Conservation (phyloP, 139 green algal genomes). For the Eudorina sp. region DNA sequence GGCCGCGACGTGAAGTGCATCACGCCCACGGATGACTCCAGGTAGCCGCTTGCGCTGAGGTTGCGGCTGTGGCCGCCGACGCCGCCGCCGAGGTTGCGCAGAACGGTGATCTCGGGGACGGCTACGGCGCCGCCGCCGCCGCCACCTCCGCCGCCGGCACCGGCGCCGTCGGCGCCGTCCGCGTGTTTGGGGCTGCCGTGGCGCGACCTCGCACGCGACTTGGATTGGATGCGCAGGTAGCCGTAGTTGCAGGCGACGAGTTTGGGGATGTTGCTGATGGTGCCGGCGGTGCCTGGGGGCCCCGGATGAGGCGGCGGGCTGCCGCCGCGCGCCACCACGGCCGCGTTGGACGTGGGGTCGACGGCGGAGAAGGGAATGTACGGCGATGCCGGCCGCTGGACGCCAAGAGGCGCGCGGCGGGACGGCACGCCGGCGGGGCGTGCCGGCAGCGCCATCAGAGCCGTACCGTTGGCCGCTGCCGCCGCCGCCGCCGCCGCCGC, state of each 20-base stretch:
- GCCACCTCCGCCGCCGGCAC: background rate
- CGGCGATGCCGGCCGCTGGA: conserved; percentile 5
- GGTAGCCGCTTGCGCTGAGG: background rate
- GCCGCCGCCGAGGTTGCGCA: background rate
- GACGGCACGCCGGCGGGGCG: background rate
- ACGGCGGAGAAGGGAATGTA: conserved; percentile 24
- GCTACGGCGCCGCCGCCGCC: background rate
- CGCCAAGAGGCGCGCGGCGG: background rate
- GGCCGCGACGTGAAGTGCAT: background rate
- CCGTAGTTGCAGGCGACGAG: conserved; percentile 42
- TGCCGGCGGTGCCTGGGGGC: background rate
- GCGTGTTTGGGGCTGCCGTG: background rate
- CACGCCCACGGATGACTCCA: background rate
- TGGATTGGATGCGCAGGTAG: background rate
- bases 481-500: background rate
- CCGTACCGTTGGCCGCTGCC: background rate
- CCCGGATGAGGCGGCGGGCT: background rate
- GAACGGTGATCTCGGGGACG: background rate
- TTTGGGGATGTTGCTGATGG: background rate
- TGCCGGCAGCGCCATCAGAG: background rate
- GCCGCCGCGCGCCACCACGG: conserved; percentile 4
- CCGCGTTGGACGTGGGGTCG: conserved; percentile 23
- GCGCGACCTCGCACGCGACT: no score
- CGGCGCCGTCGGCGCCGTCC: background rate
- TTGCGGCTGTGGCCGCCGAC: background rate